Evolutionary conservation across 1,284 basidiomycete species (phyloP).

Genomic region (Trichosporon coremiiforme): DNA sequence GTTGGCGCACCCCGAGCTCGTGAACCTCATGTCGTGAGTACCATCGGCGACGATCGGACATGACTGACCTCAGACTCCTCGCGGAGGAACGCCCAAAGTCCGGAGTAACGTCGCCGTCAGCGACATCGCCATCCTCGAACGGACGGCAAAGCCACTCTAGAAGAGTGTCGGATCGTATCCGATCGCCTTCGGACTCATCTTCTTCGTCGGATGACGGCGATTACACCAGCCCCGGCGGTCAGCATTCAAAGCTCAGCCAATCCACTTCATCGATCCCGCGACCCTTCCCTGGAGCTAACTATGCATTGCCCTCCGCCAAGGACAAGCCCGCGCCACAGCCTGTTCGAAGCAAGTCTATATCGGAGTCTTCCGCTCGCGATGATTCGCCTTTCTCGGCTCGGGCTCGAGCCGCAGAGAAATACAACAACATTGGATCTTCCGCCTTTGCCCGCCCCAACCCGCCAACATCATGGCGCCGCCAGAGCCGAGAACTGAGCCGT

Average conservation of each 20-base stretch:
- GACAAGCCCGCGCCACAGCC: conserved; percentile 17
- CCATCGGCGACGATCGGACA: not conserved
- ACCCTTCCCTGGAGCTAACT: conserved; percentile 15
- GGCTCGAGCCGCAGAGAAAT: conserved; percentile 36
- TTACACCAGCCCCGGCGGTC: conserved; percentile 1
- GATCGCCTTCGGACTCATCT: conserved; percentile 49
- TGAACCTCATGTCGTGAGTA: conserved; percentile 20
- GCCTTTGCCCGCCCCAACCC: conserved; percentile 39
- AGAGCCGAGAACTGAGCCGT: conserved; percentile 31
- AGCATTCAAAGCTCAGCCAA: not conserved
- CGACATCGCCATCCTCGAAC: not conserved
- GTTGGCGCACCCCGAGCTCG: conserved; percentile 18
- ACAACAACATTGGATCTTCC: conserved; percentile 27
- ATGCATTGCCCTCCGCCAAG: conserved; percentile 19
- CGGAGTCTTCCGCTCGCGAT: conserved; percentile 34
- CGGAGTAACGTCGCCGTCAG: not conserved
- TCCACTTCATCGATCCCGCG: conserved; percentile 7
- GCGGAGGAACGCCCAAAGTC: not conserved
- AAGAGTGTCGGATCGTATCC: conserved; percentile 46
- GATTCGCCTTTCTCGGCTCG: conserved; percentile 41
- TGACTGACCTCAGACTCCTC: not conserved
- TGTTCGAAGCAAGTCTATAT: conserved; percentile 40
- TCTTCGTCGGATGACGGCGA: conserved; percentile 39
- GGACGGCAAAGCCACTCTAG: conserved; percentile 26
- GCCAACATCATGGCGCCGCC: conserved; percentile 32